Conservation (phyloP, 208 protist genomes). For the Acanthamoeba triangularis region DNA sequence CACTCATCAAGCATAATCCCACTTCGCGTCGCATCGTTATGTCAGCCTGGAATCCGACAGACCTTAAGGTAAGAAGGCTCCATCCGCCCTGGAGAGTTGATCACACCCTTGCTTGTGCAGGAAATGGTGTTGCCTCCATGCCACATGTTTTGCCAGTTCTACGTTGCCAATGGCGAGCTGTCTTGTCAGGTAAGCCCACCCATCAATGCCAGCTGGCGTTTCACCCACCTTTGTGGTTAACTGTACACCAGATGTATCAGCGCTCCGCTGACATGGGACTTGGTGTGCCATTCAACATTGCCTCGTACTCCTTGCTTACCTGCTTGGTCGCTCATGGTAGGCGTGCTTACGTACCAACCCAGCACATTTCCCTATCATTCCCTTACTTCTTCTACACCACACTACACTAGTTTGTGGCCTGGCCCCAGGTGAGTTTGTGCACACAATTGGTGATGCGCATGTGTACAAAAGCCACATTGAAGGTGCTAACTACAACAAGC, state of each 20-base stretch:
- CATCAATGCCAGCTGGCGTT: background rate
- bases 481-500: background rate
- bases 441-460: constrained; percentile 98
- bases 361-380: no score
- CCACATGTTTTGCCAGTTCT: constrained; percentile 98
- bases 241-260: constrained; percentile 89
- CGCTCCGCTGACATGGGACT: constrained; percentile 94
- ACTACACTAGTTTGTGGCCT: constrained; percentile 92
- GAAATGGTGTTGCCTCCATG: constrained; percentile 99
- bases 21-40: constrained; percentile 97
- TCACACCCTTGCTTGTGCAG: constrained; percentile 85
- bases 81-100: background rate
- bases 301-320: constrained; percentile 97
- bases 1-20: constrained; percentile 96
- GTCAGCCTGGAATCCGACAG: constrained; percentile 98
- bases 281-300: constrained; percentile 99
- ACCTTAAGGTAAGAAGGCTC: constrained; percentile 21
- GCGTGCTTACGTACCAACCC: background rate
- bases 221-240: background rate
- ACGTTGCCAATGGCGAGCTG: constrained; percentile 96
- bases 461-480: constrained; percentile 99
- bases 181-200: constrained; percentile 96
- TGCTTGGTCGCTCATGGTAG: constrained; percentile 83
- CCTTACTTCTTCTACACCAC: constrained; percentile 23
- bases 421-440: constrained; percentile 97